Evolutionary conservation across 169 alveolate genomes (phyloP), one percentile per base, ranked within the genome.

Genomic region (Blepharisma undulans): DNA sequence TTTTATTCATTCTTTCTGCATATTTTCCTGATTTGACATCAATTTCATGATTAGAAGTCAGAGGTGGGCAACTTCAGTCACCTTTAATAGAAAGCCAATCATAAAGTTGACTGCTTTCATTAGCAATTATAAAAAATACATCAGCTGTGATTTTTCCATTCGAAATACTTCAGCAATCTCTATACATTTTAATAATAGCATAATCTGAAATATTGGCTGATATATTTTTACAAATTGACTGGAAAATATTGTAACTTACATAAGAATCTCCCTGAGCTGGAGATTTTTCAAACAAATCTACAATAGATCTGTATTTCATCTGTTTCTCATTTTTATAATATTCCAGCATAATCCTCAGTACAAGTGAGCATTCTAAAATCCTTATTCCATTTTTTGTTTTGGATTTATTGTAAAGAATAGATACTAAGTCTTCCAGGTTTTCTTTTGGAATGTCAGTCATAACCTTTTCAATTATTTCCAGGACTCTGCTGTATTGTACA

Each of bases 311-410:
- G 4, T 72, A 34, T 77, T 92, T 88, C 25, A 76, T 48, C 74
- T 71, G 84, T 33, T 90, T 92, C 72, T 92, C 95, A 29, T 88
- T 89, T 90, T 90, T 84, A 36, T 90, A 92, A 32, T 85, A 92
- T 33, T 90, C 93, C 4, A 92, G 91, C 8, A 89, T 27, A 21
- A 92, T 74, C n/a, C 95, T 82, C 25, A 92, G 36, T 12, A 92
- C 76, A 19, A 71, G 32, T 34, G 90, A 22, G 7, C 71, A 29
- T 19, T 77, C 84, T 16, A 76, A 4, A 22, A 18, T 34, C n/a
- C 18, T 71, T 1, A 22, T 71, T 30, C 8, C 2, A 3, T 27
- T 60, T 76, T 22, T 4, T 32, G 2, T 33, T 22, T 32, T 29
- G 25, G 78, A 80, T 22, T 84, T 84, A 5, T 22, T n/a, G 19